Base-by-base conservation (phyloP, 495 filamentous ascomycete species). In the Saxophila tyrrhenica region DNA sequence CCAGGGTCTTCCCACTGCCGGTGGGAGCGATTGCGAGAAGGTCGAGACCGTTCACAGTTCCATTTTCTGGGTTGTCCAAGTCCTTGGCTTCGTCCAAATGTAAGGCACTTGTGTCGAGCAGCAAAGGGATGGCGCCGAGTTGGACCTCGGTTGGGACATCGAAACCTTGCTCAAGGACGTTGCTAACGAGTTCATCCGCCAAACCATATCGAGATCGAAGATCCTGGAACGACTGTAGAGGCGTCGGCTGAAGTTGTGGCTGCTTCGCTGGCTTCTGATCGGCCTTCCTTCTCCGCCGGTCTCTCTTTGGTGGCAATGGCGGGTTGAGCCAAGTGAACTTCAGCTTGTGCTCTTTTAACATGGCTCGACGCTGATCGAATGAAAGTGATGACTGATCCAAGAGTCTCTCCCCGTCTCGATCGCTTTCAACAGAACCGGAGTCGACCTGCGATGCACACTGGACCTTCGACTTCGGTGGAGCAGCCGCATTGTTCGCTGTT, bases 1-100 rank as follows among this genome's bases (percentile, higher is more conserved):
- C 85, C 51, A 97, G 67, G 0, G 92, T 97, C 72, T 99, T 99
- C n/a, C 92, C 92, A 64, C 89, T 95, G 19, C 92, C 92, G 2
- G 92, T 99, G 2, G 94, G 94, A 15, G 92, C 92, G 32, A 96
- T 82, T 2, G 84, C 83, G 32, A 98, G 63, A 25, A 98, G 78
- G 75, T 97, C 84, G 1, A 86, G 24, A 61, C 39, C 19, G 52
- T 50, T 25, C 55, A 59, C 22, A 7, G 29, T 17, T 58, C 54
- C 25, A 61, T 61, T 19, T 15, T 5, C 7, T 9, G 7, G 15
- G 19, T 17, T 7, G 3, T 21, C 41, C 15, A 21, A 5, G 15
- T 44, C 16, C 7, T 5, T 3, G 17, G 41, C 15, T 3, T 44
- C 41, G n/a, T 5, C 7, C 19, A 17, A 44, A 21, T 9, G 17